Evolutionary conservation across 2,329 filamentous ascomycete species (phyloP), one percentile per base, ranked within the genome.

Genomic region (Lecanicillium sp.): DNA sequence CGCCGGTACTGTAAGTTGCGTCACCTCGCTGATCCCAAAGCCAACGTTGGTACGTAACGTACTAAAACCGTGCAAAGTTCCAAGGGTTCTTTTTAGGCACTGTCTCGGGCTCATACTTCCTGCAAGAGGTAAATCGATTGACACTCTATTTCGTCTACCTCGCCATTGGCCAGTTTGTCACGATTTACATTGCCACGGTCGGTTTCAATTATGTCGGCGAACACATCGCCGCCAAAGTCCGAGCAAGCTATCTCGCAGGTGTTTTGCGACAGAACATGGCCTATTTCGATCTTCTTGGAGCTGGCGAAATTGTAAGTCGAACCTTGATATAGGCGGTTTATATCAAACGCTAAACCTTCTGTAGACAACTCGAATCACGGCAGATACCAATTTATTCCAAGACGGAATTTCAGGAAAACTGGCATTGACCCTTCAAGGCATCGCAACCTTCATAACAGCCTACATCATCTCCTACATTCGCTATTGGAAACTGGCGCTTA

Each of bases 401-500:
- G 85, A 89, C 48, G 86, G 85, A 40, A 83, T 94, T 28, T 87
- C 83, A 0, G 82, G 89, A 58, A 90, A 89, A 63, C 71, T 89
- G 31, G 76, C 74, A 7, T 62, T 90, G 46, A 84, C 80, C 0
- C 51, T 89, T 35, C 75, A 74, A 6, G 80, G 80, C 3, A 37
- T 83, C 2, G 73, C 84, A 1, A 85, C 83, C 4, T 94, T 94
- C 54, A 62, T 88, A 37, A 77, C 85, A 0, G 84, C 85, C 6
- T 89, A 89, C 46, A 67, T 92, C 38, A 85, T 94, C 46, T 84
- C 80, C 7, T 94, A 88, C 55, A 62, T 87, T 57, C 81, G 83
- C 52, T 87, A 80, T 58, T 92, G 85, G 82, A 90, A 86, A 58
- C 66, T 94, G 43, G 86, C 87, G 0, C 62, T 92, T 35, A 92